Evolutionary conservation across 768 basidiomycete genomes (phyloP), one percentile per base, ranked within the genome.

Genomic region (Leccinum subgranulosum): DNA sequence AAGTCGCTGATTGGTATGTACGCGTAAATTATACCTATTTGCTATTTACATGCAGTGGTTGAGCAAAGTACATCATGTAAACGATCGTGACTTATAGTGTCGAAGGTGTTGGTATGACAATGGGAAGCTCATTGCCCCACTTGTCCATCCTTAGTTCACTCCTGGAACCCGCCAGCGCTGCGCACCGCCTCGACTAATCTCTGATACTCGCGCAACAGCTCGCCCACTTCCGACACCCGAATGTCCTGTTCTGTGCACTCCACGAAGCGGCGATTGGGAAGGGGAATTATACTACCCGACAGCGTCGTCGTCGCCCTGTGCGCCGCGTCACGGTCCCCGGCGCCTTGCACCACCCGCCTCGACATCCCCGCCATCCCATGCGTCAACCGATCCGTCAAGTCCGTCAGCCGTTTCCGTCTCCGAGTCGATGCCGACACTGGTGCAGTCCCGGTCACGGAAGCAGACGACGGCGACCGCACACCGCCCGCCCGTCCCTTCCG

Each of bases 121-220:
- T 36, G 15, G 36, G 36, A 17, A 36, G 36, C 17, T 36, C 3
- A 36, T 15, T 34, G 36, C 17, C 17, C 3, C 36, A 36, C 0
- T 36, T 17, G 6, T 1, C 34, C 7, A 8, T 36, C 17, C 8
- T 2, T 39, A 17, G 2, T 39, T 56, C 28, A 68, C 23, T 68
- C 69, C 21, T 70, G 66, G 36, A 72, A 70, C 6, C 66, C 88
- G 19, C 84, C 85, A 52, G 80, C 73, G 21, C 74, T 77, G 27
- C 81, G 74, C 33, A 94, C 74, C 17, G 79, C 84, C 45, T 90
- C 88, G 9, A 85, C 94, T 52, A 97, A 69, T 46, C 88, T 76
- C 61, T 83, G 82, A 71, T 97, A 98, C 61, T 97, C 95, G 31
- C 77, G 74, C 68, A 98, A 74, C 45, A 99, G 76, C 61, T 88